Conservation (phyloP, 2,329 filamentous ascomycete species). For the Xylaria sp. region DNA sequence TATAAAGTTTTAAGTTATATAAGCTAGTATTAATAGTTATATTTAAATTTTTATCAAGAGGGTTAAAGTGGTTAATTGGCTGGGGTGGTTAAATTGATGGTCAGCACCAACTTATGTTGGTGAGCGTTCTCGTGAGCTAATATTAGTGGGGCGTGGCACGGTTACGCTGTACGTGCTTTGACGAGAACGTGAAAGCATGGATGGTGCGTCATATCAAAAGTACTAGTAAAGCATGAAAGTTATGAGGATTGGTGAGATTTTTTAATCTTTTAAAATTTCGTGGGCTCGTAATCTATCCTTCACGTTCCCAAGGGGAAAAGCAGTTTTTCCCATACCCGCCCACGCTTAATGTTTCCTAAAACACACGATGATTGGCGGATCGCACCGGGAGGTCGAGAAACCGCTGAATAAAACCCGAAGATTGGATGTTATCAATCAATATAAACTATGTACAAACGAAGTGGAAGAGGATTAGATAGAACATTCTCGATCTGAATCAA, state of each 20-base stretch:
- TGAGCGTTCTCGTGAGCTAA: too few relatives aligned
- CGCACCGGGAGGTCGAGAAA: neutral
- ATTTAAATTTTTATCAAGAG: too few relatives aligned
- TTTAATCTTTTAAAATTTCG: slow-evolving; percentile 17
- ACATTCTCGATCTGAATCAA: slow-evolving; percentile 17
- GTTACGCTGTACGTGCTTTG: neutral
- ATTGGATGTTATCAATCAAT: slow-evolving; percentile 19
- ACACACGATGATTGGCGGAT: slow-evolving; percentile 18
- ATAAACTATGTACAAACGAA: slow-evolving; percentile 33
- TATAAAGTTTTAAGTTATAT: too few relatives aligned
- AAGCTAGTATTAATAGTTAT: too few relatives aligned
- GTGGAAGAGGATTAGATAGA: slow-evolving; percentile 20
- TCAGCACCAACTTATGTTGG: too few relatives aligned
- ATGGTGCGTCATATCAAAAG: neutral
- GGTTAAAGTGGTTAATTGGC: too few relatives aligned
- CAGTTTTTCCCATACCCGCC: slow-evolving; percentile 7
- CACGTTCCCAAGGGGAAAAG: slow-evolving; percentile 10
- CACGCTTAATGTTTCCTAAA: slow-evolving; percentile 9
- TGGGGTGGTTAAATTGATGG: too few relatives aligned
- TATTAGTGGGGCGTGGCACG: neutral
- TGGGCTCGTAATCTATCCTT: slow-evolving; percentile 30
- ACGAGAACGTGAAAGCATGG: neutral
- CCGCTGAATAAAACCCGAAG: slow-evolving; percentile 5
- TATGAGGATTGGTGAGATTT: neutral
- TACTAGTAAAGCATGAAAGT: neutral